A percentile compares a stretch with the other conserved stretches of the same genome.
Evolutionary conservation across 2,329 filamentous ascomycete species (phyloP).

Genomic region (Pseudocercospora eumusae): DNA sequence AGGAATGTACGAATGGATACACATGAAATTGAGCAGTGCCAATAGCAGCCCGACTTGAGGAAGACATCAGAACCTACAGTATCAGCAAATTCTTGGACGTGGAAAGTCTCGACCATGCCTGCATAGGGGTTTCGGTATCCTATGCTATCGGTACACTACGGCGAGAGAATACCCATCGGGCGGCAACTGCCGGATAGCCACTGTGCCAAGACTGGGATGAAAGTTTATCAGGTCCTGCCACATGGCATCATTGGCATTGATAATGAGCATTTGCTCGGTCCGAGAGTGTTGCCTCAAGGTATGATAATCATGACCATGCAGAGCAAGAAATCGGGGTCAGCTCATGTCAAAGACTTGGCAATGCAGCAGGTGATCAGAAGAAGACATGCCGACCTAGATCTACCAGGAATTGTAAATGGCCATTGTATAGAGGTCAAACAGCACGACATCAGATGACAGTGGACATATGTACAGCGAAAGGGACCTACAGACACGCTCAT

Average conservation of each 20-base stretch:
- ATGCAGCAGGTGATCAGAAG: neutral
- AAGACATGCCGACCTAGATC: neutral
- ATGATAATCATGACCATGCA: neutral
- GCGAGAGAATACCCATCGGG: neutral
- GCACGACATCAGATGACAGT: neutral
- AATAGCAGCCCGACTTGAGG: constrained; percentile 13
- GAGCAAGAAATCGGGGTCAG: neutral
- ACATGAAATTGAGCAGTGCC: constrained; percentile 21
- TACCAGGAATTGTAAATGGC: neutral
- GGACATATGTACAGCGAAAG: neutral
- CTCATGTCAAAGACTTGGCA: neutral
- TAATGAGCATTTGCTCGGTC: neutral
- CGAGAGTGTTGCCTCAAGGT: neutral
- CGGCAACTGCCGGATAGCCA: neutral
- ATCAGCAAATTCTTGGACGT: neutral
- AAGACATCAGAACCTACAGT: neutral
- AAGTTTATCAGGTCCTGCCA: neutral
- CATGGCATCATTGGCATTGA: neutral
- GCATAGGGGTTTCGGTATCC: neutral
- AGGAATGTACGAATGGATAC: constrained; percentile 22
- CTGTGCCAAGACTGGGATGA: neutral
- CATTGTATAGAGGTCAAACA: neutral
- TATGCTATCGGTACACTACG: neutral
- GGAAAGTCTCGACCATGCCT: neutral
- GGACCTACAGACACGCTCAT: neutral